Percentiles rank a stretch among this genome's conserved stretches.
These are phyloP conservation scores for Xylaria flabelliformis DNA, from an alignment of 495 filamentous ascomycete species.

Conservation along the genomic window DNA sequence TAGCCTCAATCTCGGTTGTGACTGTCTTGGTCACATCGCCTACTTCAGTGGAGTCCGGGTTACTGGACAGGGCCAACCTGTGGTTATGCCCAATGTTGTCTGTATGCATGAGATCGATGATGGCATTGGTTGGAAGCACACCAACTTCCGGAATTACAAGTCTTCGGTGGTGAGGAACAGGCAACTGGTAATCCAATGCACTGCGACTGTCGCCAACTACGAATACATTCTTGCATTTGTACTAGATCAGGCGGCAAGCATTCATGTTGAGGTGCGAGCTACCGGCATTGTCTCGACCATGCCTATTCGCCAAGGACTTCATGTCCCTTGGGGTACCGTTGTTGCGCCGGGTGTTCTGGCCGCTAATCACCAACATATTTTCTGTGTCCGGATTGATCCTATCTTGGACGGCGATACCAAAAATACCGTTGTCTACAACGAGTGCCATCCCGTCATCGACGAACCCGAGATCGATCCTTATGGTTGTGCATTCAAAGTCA, in stretches of 20 bases:
- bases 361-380: slow-evolving; percentile 35
- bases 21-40: slow-evolving; percentile 54
- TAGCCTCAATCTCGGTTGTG: slow-evolving; percentile 70
- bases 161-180: slow-evolving; percentile 65
- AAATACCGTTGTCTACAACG: background rate
- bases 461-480: background rate
- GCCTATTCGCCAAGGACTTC: slow-evolving; percentile 59
- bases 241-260: background rate
- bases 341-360: slow-evolving; percentile 79
- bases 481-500: slow-evolving; percentile 5
- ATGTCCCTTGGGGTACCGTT: slow-evolving; percentile 68
- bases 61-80: slow-evolving; percentile 60
- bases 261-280: slow-evolving; percentile 49
- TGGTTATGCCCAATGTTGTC: slow-evolving; percentile 65
- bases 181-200: slow-evolving; percentile 72
- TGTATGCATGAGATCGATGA: slow-evolving; percentile 74
- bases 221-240: slow-evolving; percentile 53
- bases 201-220: slow-evolving; percentile 74
- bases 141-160: slow-evolving; percentile 68
- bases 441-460: background rate
- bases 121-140: slow-evolving; percentile 75
- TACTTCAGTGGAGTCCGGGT: background rate
- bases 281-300: slow-evolving; percentile 78
- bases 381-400: background rate
- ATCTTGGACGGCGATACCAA: background rate